Base-by-base conservation (phyloP, 2,329 filamentous ascomycete genomes). In the Colletotrichum lindemuthianum region DNA sequence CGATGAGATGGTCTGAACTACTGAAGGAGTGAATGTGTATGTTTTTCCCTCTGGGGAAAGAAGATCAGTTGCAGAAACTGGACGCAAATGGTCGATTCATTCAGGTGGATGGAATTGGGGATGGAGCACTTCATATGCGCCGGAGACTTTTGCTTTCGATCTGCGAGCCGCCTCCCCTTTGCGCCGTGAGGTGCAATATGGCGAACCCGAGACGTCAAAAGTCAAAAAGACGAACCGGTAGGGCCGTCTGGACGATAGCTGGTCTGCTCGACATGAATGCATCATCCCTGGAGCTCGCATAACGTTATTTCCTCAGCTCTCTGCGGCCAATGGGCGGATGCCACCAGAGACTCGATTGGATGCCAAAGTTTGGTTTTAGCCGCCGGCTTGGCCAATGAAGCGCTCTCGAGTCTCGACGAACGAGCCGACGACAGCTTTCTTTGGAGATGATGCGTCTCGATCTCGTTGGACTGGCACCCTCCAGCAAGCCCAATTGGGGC, bases 241-340 rank as follows among this genome's bases (percentile, higher is more conserved):
- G 54, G 44, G 54, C 41, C n/a, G 54, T 47, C 43, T 16, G 39
- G 36, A 36, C 43, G 16, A 43, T 41, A 12, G 54, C 44, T 49
- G 54, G 41, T 16, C 43, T 48, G 41, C 41, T 8, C 16, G 10
- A 16, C 10, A 16, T 10, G 43, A n/a, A 40, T 56, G 44, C 43
- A 41, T 57, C 43, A 57, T 57, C 44, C 54, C 54, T 57, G 54
- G 32, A 49, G 36, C 9, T 6, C 49, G 54, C 54, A 57, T 49
- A 57, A 49, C 39, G 54, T 57, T 57, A 57, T 57, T 49, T 57
- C 33, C 36, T 49, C 44, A 33, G 24, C 54, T 11, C 36, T 15
- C 16, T 32, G 15, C 13, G 8, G 24, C 43, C 43, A 48, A 36
- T 32, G 34, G 37, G 47, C 52, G 44, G 44, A 36, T 24, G 24